Evolutionary conservation across 345 rosid species (phyloP), one percentile per base, ranked within the genome.

Genomic region (Citropsis articulata): DNA sequence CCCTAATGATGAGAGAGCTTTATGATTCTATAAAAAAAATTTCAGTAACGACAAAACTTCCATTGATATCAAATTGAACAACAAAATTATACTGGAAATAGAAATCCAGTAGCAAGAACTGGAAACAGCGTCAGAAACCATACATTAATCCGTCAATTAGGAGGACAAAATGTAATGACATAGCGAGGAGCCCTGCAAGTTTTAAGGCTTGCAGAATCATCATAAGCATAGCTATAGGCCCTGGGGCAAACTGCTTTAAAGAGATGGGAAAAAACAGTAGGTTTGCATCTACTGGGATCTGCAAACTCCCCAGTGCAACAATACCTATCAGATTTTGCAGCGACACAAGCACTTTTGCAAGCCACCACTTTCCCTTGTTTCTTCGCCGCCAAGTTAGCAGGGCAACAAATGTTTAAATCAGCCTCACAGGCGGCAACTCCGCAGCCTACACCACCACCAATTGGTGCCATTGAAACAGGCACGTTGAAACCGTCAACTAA

Each of bases 341-440:
- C 92, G 83, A 85, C 53, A 78, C 92, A 87, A 2, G 89, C 89
- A 76, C 90, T 89, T 77, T 87, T 87, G 70, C 90, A 87, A 1
- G 85, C 90, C 77, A 87, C 92, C 9, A 85, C 79, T 18, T 78
- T 84, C 64, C 89, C 90, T 25, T 36, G 63, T 77, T 67, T 66
- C 81, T 72, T 75, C 77, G 85, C 82, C 7, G 40, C 82, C 85
- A 84, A 72, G 6, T 80, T 64, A 50, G 75, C 67, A 25, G 90
- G 92, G 72, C 92, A 89, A 38, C 86, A 83, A 1, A 75, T 45
- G 27, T 89, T 89, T 76, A 89, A 64, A 74, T 89, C 79, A 21
- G 87, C 84, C 78, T 87, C 86, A 62, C 90, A 89, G 4, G 89
- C 83, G 0, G 90, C 90, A 0, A 84, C 82, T 2, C 86, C 84